These are phyloP conservation scores for Malus fusca DNA, from an alignment of 306 rosid species.

Conservation along the genomic window DNA sequence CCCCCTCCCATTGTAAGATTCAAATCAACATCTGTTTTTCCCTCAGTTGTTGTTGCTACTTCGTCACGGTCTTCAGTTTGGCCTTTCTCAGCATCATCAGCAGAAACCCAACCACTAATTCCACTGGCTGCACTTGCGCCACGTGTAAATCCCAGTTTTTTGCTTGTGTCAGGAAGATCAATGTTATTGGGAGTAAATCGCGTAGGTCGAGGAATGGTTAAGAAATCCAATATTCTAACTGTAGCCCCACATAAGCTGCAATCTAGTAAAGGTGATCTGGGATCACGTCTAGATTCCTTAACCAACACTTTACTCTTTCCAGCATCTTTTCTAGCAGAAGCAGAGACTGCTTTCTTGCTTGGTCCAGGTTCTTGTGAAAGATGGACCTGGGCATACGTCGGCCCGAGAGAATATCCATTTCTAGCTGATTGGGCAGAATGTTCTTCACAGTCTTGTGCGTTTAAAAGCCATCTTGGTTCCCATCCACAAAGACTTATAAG, in stretches of 20 bases:
- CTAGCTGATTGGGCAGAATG: conserved; percentile 98
- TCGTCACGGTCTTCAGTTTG: conserved; percentile 92
- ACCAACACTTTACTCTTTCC: conserved; percentile 64
- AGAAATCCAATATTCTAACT: conserved; percentile 71
- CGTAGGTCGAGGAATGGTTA: conserved; percentile 74
- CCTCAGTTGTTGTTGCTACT: conserved; percentile 77
- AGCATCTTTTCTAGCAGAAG: conserved; percentile 65
- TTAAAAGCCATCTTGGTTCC: conserved; percentile 95
- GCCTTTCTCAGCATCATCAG: conserved; percentile 81
- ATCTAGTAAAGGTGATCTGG: conserved; percentile 74
- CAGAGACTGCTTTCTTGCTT: conserved; percentile 58
- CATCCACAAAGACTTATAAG: conserved; percentile 97
- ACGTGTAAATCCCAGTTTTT: conserved; percentile 92
- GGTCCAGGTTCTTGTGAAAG: conserved; percentile 60
- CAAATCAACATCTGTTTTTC: conserved; percentile 67
- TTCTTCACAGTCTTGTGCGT: conserved; percentile 93
- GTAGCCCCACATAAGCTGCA: conserved; percentile 97
- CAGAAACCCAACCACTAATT: conserved; percentile 90
- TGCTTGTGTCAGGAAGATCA: conserved; percentile 77
- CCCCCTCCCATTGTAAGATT: conserved; percentile 89
- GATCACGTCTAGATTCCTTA: conserved; percentile 65
- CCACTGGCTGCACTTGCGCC: conserved; percentile 99
- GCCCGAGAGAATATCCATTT: conserved; percentile 78
- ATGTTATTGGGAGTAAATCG: conserved; percentile 60
- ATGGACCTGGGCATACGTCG: conserved; percentile 60